Percentiles rank a stretch among this genome's conserved stretches.
Evolutionary conservation across 768 basidiomycete genomes (phyloP).

Genomic region (Glaciozyma antarctica): DNA sequence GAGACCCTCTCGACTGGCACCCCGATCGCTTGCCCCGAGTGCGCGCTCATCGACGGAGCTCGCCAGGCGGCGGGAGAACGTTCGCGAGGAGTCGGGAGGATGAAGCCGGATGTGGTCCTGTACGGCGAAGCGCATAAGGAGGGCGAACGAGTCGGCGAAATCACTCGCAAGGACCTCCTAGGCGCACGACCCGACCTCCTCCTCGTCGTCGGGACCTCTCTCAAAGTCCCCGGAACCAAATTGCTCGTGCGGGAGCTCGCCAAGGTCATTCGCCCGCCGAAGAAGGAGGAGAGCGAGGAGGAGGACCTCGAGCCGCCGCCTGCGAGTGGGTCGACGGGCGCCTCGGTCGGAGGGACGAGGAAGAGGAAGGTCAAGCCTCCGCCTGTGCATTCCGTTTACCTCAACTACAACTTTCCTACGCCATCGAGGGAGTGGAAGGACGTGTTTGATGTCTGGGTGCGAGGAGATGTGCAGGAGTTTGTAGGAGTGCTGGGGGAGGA

Average conservation of each 20-base stretch:
- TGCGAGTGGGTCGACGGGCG: conserved; percentile 19
- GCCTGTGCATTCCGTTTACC: conserved; percentile 60
- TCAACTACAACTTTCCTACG: conserved; percentile 78
- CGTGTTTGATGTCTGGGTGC: conserved; percentile 80
- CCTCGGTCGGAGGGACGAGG: background rate
- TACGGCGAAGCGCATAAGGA: conserved; percentile 84
- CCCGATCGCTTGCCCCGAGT: conserved; percentile 63
- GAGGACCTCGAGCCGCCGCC: background rate
- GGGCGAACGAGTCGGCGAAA: conserved; percentile 74
- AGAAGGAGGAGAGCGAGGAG: conserved; percentile 35
- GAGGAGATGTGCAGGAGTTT: conserved; percentile 78
- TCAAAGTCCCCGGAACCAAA: conserved; percentile 83
- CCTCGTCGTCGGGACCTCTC: conserved; percentile 79
- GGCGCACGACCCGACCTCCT: conserved; percentile 64
- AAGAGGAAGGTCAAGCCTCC: conserved; percentile 34
- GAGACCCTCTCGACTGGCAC: conserved; percentile 53
- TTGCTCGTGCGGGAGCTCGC: conserved; percentile 67
- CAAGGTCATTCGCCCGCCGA: conserved; percentile 45
- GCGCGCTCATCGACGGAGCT: conserved; percentile 57
- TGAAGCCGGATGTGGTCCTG: conserved; percentile 78
- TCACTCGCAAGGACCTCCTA: conserved; percentile 69
- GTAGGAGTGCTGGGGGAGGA: conserved; percentile 54
- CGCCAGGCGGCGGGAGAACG: conserved; percentile 69
- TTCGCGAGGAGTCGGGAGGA: conserved; percentile 62
- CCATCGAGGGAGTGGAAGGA: conserved; percentile 80